Evolutionary conservation across 2,329 filamentous ascomycete species (phyloP).

Genomic region (Huntiella omanensis): DNA sequence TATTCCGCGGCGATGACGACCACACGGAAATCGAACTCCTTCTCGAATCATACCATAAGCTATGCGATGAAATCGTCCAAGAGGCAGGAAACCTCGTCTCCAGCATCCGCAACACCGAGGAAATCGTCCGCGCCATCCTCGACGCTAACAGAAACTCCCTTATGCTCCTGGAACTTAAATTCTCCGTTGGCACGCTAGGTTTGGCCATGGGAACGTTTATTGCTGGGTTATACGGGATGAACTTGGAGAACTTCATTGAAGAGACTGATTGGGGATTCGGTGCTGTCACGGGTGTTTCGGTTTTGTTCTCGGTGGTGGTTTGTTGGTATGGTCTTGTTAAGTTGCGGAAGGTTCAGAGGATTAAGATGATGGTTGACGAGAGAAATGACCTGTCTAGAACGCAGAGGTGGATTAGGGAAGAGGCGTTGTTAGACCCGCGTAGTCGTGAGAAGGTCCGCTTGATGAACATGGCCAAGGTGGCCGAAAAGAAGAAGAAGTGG

Average conservation of each 20-base stretch:
- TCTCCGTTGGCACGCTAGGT: slow-evolving; percentile 87
- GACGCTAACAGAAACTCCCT: slow-evolving; percentile 96
- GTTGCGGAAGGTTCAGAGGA: slow-evolving; percentile 67
- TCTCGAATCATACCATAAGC: slow-evolving; percentile 91
- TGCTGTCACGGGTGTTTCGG: slow-evolving; percentile 51
- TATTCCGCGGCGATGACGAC: slow-evolving; percentile 58
- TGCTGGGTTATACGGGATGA: slow-evolving; percentile 99
- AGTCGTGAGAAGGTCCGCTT: slow-evolving; percentile 35
- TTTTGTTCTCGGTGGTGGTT: slow-evolving; percentile 54
- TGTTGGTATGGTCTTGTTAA: slow-evolving; percentile 71
- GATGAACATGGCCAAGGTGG: slow-evolving; percentile 29
- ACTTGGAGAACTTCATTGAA: slow-evolving; percentile 96
- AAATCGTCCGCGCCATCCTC: slow-evolving; percentile 95
- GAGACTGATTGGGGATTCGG: slow-evolving; percentile 77
- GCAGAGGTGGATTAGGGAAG: slow-evolving; percentile 27
- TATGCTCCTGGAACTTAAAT: slow-evolving; percentile 92
- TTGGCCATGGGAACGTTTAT: slow-evolving; percentile 87
- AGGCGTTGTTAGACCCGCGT: slow-evolving; percentile 31
- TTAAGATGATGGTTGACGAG: slow-evolving; percentile 53
- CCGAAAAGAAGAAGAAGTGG: slow-evolving; percentile 18
- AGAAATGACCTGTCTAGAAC: slow-evolving; percentile 21
- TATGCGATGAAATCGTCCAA: slow-evolving; percentile 95
- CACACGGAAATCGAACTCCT: slow-evolving; percentile 96
- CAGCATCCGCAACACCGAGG: slow-evolving; percentile 92
- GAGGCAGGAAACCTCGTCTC: slow-evolving; percentile 83